phyloP scores from a whole-genome alignment of 441 rosid species.

The Metrosideros polymorpha region DNA sequence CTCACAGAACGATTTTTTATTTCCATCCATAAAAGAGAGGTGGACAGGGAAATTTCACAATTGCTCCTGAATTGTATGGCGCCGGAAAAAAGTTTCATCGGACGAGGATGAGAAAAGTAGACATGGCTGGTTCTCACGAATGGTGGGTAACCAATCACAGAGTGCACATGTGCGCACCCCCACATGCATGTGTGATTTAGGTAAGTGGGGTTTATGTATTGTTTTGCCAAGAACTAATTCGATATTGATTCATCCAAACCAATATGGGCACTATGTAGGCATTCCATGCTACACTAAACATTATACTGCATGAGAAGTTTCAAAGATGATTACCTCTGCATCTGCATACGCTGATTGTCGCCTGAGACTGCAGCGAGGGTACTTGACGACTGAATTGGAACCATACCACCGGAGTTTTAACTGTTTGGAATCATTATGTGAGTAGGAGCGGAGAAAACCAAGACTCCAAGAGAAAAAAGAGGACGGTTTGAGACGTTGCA shows the following conservation, averaged over 20 bases:
- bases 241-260: background rate
- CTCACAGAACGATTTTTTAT: background rate
- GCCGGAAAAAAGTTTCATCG: rapidly evolving
- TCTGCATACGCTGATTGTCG: slow-evolving; percentile 79
- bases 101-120: background rate
- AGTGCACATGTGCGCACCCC: background rate
- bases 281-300: background rate
- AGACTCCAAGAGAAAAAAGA: background rate
- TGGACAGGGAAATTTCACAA: background rate
- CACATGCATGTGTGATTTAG: background rate
- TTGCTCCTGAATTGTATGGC: background rate
- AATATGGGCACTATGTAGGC: background rate
- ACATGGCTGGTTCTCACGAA: background rate
- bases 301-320: background rate
- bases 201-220: background rate
- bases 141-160: background rate
- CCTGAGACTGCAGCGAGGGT: slow-evolving; percentile 89
- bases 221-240: background rate
- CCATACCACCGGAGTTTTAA: slow-evolving; percentile 82
- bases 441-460: background rate
- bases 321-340: slow-evolving; percentile 71
- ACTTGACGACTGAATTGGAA: slow-evolving; percentile 84
- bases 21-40: background rate
- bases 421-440: slow-evolving; percentile 24
- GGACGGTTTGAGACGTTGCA: background rate